phyloP scores from a whole-genome alignment of 257 asterid species.

The Plantago major region DNA sequence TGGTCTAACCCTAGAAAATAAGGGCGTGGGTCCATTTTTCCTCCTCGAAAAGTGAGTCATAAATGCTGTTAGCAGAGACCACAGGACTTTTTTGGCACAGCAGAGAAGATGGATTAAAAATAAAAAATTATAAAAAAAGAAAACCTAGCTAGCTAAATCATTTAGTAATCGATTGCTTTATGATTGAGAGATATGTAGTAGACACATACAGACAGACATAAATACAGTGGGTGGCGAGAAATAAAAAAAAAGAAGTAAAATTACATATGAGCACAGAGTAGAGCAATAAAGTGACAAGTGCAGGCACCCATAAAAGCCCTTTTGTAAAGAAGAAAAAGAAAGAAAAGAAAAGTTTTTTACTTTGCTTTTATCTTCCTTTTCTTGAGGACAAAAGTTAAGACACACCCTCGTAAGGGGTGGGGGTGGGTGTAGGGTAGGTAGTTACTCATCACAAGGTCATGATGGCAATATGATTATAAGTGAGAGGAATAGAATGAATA shows the following conservation, averaged over 20 bases:
- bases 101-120: constrained; percentile 73
- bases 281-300: background rate
- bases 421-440: background rate
- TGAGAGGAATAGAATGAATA: constrained; percentile 31
- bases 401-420: background rate
- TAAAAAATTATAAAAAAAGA: constrained; percentile 1
- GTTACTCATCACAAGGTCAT: constrained; percentile 48
- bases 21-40: constrained; percentile 35
- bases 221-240: background rate
- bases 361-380: constrained; percentile 36
- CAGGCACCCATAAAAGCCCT: constrained; percentile 16
- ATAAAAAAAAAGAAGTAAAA: background rate
- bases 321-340: constrained; percentile 29
- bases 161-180: constrained; percentile 97
- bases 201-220: background rate
- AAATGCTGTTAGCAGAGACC: constrained; percentile 62
- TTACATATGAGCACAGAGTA: background rate
- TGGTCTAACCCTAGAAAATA: constrained; percentile 31
- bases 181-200: constrained; percentile 39
- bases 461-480: constrained; percentile 75
- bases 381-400: constrained; percentile 49
- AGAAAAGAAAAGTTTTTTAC: too few relatives aligned
- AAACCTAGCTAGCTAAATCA: constrained; percentile 36
- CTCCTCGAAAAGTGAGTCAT: constrained; percentile 63
- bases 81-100: constrained; percentile 86